Conservation (phyloP, 371 early-diverging fungal species). For the Sporodiniella umbellata region DNA sequence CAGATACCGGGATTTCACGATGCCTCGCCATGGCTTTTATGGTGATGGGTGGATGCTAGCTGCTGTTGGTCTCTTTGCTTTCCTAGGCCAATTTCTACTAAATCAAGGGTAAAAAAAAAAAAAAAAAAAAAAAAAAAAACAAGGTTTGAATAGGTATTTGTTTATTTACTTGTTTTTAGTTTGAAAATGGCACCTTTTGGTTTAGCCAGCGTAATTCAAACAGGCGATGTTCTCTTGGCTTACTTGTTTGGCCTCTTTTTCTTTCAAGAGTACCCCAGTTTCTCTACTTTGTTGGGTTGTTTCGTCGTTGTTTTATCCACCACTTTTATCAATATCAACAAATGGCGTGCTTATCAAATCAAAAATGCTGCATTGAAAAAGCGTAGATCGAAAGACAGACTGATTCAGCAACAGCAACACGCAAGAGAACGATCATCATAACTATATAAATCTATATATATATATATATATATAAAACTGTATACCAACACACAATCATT, state of each 20-base stretch:
- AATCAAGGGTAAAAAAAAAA: conserved; percentile 49
- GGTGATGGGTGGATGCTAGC: conserved; percentile 23
- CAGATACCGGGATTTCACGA: conserved; percentile 5
- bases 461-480: no score
- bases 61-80: conserved; percentile 59
- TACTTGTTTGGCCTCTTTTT: conserved; percentile 67
- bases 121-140: no score
- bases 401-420: background rate
- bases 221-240: conserved; percentile 75
- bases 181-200: conserved; percentile 73
- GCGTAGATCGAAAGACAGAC: conserved; percentile 4
- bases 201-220: conserved; percentile 63
- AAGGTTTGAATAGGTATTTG: no score
- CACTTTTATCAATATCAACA: conserved; percentile 54
- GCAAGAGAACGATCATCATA: background rate
- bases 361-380: conserved; percentile 10
- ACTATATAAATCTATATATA: no score
- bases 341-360: conserved; percentile 39
- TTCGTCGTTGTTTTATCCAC: conserved; percentile 60
- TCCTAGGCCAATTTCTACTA: conserved; percentile 67
- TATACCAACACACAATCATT: no score
- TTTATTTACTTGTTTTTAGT: no score
- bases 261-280: conserved; percentile 62
- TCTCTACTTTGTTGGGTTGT: conserved; percentile 55
- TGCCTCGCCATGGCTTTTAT: background rate